phyloP scores from a whole-genome alignment of 1,139 yeast genomes.

The Geotrichum carabidarum region DNA sequence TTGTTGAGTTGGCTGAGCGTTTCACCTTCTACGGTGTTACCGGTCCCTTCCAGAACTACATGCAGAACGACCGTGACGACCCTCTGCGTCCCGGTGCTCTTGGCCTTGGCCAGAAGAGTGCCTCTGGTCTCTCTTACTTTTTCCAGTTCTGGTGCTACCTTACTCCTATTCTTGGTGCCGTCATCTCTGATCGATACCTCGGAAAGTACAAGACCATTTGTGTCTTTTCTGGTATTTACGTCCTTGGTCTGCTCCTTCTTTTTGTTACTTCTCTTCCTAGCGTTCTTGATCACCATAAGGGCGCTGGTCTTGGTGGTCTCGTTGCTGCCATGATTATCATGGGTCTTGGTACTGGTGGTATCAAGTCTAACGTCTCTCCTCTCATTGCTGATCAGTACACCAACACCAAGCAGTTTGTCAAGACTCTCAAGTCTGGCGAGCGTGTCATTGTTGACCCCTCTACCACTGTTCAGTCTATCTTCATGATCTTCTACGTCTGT shows the following conservation, averaged over 20 bases:
- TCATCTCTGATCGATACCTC: conserved; percentile 66
- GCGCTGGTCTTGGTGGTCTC: conserved; percentile 46
- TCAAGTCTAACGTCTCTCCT: conserved; percentile 74
- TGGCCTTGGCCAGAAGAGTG: conserved; percentile 56
- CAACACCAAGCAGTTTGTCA: conserved; percentile 54
- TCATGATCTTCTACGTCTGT: conserved; percentile 72
- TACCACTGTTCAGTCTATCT: conserved; percentile 66
- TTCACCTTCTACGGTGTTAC: conserved; percentile 78
- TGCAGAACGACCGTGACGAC: conserved; percentile 45
- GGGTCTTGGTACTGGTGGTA: conserved; percentile 79
- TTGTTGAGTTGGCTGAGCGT: conserved; percentile 77
- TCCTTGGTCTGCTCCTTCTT: conserved; percentile 56
- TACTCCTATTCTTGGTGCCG: conserved; percentile 75
- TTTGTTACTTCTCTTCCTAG: conserved; percentile 69
- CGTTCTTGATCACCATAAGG: conserved; percentile 45
- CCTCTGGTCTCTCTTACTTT: conserved; percentile 70
- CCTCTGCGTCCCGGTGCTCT: conserved; percentile 53
- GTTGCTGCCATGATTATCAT: conserved; percentile 58
- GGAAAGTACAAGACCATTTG: conserved; percentile 70
- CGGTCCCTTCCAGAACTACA: conserved; percentile 73
- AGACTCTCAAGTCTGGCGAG: conserved; percentile 56
- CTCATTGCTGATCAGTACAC: conserved; percentile 72
- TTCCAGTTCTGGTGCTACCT: conserved; percentile 81
- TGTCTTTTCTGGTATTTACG: conserved; percentile 55
- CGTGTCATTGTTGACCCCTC: conserved; percentile 67